Base-by-base conservation (phyloP, 129 eudicot genomes). In the Tagetes erecta region DNA sequence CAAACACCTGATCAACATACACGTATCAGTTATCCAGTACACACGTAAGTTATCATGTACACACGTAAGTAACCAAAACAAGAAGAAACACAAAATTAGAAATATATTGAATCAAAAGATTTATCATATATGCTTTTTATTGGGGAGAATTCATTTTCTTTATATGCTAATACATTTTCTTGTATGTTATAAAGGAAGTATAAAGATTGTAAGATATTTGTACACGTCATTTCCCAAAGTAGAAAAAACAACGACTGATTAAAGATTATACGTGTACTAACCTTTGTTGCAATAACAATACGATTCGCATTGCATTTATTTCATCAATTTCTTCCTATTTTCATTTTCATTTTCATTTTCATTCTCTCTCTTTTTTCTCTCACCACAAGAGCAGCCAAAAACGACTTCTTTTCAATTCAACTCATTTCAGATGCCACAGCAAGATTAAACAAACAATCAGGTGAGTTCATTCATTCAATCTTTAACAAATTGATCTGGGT, bases 221-320 rank as follows among this genome's bases (percentile, higher is more conserved):
- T 50, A 35, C 6, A 50, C 27, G 27, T 72, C 13, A 4, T 11
- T 75, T 64, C 3, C 66, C 8, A 39, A 66, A 66, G 6, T 53
- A 66, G 80, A 76, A 76, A 76, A 67, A 76, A 76, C 66, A 67
- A 52, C 44, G 58, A 46, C n/a, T 65, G 56, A 46, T 64, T 14
- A 66, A 66, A 76, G 56, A 46, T 64, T 14, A 66, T 76, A 76
- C 80, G 73, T 65, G 53, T 76, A 52, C 7, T 65, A 39, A 30
- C 66, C 56, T 57, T 33, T 13, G 31, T 5, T 50, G 56, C 46
- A 76, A 36, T 8, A 39, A 36, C 5, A 39, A 66, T 76, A 76
- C 73, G 80, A 76, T 76, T 49, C 80, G 66, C 80, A 76, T 63
- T 76, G 66, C 80, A 76, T 63, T 76, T 12, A 67, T 51, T 72